Conservation (phyloP, 2,329 filamentous ascomycete genomes). For the Curvularia spicifera region DNA sequence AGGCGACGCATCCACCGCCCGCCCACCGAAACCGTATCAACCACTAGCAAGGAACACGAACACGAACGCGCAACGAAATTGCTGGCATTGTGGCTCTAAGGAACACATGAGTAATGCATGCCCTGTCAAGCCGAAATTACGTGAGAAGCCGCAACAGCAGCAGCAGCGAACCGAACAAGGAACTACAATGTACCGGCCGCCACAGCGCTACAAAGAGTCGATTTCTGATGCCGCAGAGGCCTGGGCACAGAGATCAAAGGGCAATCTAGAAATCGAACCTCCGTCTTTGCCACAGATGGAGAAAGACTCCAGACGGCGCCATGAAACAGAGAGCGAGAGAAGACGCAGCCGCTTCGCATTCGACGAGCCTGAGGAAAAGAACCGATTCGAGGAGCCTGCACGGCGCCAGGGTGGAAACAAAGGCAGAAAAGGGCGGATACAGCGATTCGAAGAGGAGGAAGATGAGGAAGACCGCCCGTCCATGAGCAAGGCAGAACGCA, state of each 20-base stretch:
- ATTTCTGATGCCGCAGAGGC: conserved; percentile 38
- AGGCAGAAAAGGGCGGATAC: conserved; percentile 28
- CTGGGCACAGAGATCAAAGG: conserved; percentile 31
- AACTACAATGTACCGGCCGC: conserved; percentile 17
- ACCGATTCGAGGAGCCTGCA: conserved; percentile 43
- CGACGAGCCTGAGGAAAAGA: conserved; percentile 31
- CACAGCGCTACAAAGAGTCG: conserved; percentile 22
- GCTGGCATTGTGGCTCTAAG: conserved; percentile 39
- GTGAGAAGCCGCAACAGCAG: conserved; percentile 19
- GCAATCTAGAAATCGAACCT: conserved; percentile 23
- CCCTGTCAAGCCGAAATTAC: conserved; percentile 35
- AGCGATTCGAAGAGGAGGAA: conserved; percentile 38
- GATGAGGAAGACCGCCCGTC: conserved; percentile 32
- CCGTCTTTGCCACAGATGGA: conserved; percentile 18
- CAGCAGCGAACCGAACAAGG: conserved; percentile 13
- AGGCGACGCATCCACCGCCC: conserved; percentile 19
- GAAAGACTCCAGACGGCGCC: conserved; percentile 27
- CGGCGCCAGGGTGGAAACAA: conserved; percentile 28
- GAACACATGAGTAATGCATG: conserved; percentile 36
- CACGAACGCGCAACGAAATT: conserved; percentile 31
- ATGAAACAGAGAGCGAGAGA: conserved; percentile 28
- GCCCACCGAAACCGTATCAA: conserved; percentile 26
- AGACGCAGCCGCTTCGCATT: conserved; percentile 37
- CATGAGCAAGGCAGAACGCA: conserved; percentile 38
- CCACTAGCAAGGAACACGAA: conserved; percentile 33